A percentile compares a stretch with the other conserved stretches of the same genome.
phyloP scores from a whole-genome alignment of 2,329 filamentous ascomycete genomes.

The Sporothrix globosa region DNA sequence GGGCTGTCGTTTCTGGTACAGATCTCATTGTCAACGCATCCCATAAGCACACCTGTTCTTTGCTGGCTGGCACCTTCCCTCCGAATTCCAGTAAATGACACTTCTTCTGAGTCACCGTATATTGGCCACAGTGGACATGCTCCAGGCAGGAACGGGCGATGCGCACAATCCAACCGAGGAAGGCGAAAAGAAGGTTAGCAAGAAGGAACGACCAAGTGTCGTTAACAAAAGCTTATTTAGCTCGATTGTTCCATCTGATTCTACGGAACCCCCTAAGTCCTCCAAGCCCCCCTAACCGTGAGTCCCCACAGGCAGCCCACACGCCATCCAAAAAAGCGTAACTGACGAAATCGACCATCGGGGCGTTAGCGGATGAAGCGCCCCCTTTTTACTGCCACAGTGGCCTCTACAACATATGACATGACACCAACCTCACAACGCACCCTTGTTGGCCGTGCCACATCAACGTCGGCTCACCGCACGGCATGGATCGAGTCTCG shows the following conservation, averaged over 20 bases:
- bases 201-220: slow-evolving; percentile 12
- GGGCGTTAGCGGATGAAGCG: neutral
- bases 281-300: neutral
- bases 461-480: neutral
- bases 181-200: neutral
- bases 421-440: neutral
- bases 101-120: slow-evolving; percentile 5
- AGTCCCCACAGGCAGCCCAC: slow-evolving; percentile 18
- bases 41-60: slow-evolving; percentile 20
- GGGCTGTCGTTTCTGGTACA: neutral
- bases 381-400: slow-evolving; percentile 34
- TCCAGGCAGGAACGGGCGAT: slow-evolving; percentile 19
- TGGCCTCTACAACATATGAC: slow-evolving; percentile 31
- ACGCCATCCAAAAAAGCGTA: neutral
- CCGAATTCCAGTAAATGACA: no score
- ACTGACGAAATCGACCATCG: neutral
- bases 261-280: slow-evolving; percentile 23
- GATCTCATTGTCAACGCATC: slow-evolving; percentile 1
- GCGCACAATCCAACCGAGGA: slow-evolving; percentile 8
- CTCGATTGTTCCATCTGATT: slow-evolving; percentile 30
- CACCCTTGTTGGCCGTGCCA: neutral
- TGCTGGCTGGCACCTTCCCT: neutral
- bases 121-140: slow-evolving; percentile 24
- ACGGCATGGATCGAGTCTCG: neutral
- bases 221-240: slow-evolving; percentile 24